Evolutionary conservation across 2,329 filamentous ascomycete genomes (phyloP).

Genomic region (Aspergillus pseudonomiae): DNA sequence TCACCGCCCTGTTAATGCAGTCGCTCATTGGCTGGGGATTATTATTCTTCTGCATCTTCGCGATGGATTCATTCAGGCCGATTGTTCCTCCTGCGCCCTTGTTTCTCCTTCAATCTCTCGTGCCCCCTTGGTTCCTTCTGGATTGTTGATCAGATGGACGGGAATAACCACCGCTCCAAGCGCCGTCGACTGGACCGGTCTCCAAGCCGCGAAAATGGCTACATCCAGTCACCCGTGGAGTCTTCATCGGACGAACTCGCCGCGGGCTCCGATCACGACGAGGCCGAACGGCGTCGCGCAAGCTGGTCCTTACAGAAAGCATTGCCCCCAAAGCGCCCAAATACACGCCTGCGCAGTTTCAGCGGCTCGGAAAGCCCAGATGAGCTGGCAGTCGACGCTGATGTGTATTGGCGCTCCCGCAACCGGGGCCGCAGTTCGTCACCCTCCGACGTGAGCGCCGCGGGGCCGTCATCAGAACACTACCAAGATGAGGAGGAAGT

Average conservation of each 20-base stretch:
- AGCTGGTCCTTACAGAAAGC: slow-evolving; percentile 39
- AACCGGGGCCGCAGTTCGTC: slow-evolving; percentile 29
- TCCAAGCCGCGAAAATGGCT: slow-evolving; percentile 17
- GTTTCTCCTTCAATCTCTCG: slow-evolving; percentile 4
- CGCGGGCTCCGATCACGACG: slow-evolving; percentile 38
- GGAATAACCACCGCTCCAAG: slow-evolving; percentile 29
- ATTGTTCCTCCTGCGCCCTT: slow-evolving; percentile 2
- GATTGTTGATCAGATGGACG: slow-evolving; percentile 27
- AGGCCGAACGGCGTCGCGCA: slow-evolving; percentile 37
- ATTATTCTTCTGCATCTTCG: slow-evolving; percentile 5
- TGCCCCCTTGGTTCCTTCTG: neutral
- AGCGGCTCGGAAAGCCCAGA: slow-evolving; percentile 49
- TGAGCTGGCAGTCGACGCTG: slow-evolving; percentile 45
- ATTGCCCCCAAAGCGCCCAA: slow-evolving; percentile 33
- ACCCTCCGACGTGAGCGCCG: slow-evolving; percentile 18
- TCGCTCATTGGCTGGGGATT: slow-evolving; percentile 7
- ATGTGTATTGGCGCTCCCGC: slow-evolving; percentile 38
- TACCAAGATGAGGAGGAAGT: slow-evolving; percentile 11
- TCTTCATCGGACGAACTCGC: slow-evolving; percentile 47
- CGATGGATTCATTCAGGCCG: slow-evolving; percentile 3
- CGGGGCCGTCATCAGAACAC: slow-evolving; percentile 8
- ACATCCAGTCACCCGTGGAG: slow-evolving; percentile 30
- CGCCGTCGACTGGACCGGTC: slow-evolving; percentile 36
- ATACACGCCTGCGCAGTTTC: slow-evolving; percentile 29
- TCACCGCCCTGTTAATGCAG: neutral